A percentile compares a stretch with the other conserved stretches of the same genome.
These are phyloP conservation scores for Petunia secreta DNA, from an alignment of 257 asterid species.

Conservation along the genomic window DNA sequence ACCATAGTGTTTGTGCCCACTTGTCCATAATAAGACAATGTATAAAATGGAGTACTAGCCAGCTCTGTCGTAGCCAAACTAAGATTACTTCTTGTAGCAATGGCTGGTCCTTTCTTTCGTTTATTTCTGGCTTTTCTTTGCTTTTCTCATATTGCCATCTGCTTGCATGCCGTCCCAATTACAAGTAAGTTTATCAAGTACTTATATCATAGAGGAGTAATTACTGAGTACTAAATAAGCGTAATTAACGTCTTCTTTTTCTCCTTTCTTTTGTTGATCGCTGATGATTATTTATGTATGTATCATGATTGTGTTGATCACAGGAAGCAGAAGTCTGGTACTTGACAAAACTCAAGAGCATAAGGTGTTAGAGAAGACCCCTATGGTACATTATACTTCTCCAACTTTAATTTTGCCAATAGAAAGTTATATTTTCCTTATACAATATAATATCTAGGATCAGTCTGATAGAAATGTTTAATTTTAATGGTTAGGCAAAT, in stretches of 20 bases:
- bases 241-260: too few species aligned
- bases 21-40: conserved; percentile 36
- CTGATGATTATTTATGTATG: background rate
- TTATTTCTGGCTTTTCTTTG: conserved; percentile 44
- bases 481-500: conserved; percentile 33
- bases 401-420: background rate
- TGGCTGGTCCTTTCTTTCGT: conserved; percentile 48
- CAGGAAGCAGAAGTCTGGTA: conserved; percentile 52
- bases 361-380: conserved; percentile 27
- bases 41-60: conserved; percentile 40
- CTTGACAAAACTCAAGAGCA: conserved; percentile 31
- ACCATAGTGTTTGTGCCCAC: conserved; percentile 21
- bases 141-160: conserved; percentile 39
- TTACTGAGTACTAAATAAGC: too few species aligned
- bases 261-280: conserved; percentile 28
- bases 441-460: background rate
- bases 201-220: too few species aligned
- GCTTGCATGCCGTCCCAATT: conserved; percentile 51
- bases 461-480: background rate
- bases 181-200: conserved; percentile 52
- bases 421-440: background rate
- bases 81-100: conserved; percentile 24
- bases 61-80: background rate
- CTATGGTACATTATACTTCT: conserved; percentile 39
- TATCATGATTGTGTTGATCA: background rate